Percentiles rank a stretch among this genome's conserved stretches.
These are phyloP conservation scores for Suhomyces vadensis DNA, from an alignment of 805 yeast genomes.

Conservation along the genomic window DNA sequence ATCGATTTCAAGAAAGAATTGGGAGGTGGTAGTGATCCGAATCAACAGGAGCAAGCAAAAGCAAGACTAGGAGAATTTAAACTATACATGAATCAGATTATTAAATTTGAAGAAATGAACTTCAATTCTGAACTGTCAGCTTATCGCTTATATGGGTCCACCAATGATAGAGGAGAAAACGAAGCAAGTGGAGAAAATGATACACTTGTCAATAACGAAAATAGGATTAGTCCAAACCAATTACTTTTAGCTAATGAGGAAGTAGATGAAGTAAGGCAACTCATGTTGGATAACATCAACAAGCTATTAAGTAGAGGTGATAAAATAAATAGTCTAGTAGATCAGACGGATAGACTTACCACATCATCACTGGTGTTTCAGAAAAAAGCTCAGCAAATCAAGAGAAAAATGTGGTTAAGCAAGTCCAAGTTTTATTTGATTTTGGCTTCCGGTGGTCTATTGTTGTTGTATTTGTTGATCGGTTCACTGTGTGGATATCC, in stretches of 20 bases:
- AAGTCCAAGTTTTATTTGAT: conserved; percentile 47
- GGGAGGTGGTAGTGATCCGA: conserved; percentile 13
- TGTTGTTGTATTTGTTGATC: conserved; percentile 46
- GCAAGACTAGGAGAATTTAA: conserved; percentile 51
- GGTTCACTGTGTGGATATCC: conserved; percentile 60
- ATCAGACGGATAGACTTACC: conserved; percentile 75
- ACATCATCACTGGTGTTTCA: conserved; percentile 68
- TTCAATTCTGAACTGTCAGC: conserved; percentile 34
- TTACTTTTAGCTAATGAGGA: conserved; percentile 50
- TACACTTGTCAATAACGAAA: conserved; percentile 15
- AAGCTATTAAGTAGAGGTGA: conserved; percentile 77
- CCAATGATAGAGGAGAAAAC: conserved; percentile 7
- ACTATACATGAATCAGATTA: conserved; percentile 55
- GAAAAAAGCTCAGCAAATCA: conserved; percentile 62
- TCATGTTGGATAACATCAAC: conserved; percentile 75
- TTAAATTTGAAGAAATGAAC: conserved; percentile 52
- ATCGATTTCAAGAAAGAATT: conserved; percentile 38
- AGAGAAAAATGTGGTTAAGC: conserved; percentile 70
- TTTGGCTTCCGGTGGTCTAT: conserved; percentile 14
- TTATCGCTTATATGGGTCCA: conserved; percentile 35
- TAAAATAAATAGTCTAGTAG: conserved; percentile 66
- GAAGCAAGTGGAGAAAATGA: conserved; percentile 17
- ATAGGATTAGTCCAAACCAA: conserved; percentile 37
- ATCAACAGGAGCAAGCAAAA: conserved; percentile 8
- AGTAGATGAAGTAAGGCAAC: conserved; percentile 60